Evolutionary conservation across 2,329 filamentous ascomycete species (phyloP), one percentile per base, ranked within the genome.

Genomic region (Bipolaris sorokiniana): DNA sequence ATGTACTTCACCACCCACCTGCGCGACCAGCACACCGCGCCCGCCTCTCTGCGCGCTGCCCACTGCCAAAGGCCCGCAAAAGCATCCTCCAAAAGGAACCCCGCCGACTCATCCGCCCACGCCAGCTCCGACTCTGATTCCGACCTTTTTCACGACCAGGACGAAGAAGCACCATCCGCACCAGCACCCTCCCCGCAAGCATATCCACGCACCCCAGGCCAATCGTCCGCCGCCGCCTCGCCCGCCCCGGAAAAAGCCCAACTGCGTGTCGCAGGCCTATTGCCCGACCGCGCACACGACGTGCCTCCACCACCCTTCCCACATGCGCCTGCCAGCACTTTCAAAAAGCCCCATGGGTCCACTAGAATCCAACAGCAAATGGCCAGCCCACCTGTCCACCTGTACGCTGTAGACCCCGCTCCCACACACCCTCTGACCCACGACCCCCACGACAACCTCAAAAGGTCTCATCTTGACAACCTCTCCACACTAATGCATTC

Each of bases 401-500:
- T 82, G 7, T 79, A 73, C 54, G 67, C 74, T 44, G 62, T 63
- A 40, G 59, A 63, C 47, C 58, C 64, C 45, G 41, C 60, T 18
- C 62, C 65, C 1, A 65, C 53, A 31, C 54, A 47, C 34, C 26
- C 56, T 13, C 51, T 50, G 28, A 54, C 59, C 34, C 50, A 58
- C 13, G 58, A 41, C 60, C 65, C 44, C 64, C 58, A 26, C 56
- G 51, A 60, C 26, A 66, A 64, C 59, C 68, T 83, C 53, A 79
- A 79, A 58, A 72, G 81, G 50, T 80, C 78, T 16, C 88, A 93
- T 76, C 76, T 94, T 5, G 82, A 84, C 53, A 84, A 88, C 10
- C 77, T 97, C 54, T 87, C 87, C 1, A 82, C 88, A 3, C 80
- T 93, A 16, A 78, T 95, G 65, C 89, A 95, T 74, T 85, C 85